These are phyloP conservation scores for Polysphondylium violaceum DNA, from an alignment of 78 protist genomes.

Conservation along the genomic window DNA sequence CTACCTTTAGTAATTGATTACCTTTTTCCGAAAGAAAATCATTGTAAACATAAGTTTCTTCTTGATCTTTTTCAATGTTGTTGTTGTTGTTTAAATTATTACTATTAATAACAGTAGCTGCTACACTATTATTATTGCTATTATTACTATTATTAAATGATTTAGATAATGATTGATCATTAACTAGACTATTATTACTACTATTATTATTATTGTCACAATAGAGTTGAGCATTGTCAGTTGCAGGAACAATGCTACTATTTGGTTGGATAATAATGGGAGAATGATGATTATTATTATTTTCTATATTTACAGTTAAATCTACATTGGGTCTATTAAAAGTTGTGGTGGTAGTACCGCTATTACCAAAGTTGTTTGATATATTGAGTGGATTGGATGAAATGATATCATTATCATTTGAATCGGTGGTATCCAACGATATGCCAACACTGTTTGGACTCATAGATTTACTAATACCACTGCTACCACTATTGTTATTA, in stretches of 20 bases:
- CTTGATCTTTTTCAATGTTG: not conserved
- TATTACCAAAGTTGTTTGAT: no score
- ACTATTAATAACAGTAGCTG: not conserved
- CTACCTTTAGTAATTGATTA: not conserved
- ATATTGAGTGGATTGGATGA: no score
- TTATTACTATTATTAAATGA: not conserved
- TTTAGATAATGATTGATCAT: no score
- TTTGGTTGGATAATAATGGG: not conserved
- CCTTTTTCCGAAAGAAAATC: not conserved
- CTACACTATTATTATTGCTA: not conserved
- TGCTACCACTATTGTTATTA: not conserved
- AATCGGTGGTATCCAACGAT: no score
- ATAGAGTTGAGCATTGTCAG: not conserved
- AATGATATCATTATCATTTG: no score
- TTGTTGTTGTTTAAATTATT: not conserved
- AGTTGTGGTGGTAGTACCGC: no score
- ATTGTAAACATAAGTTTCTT: not conserved
- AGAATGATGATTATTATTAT: constrained; percentile 9
- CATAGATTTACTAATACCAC: no score
- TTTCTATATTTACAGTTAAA: constrained; percentile 18
- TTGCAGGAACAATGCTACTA: not conserved
- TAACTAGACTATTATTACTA: not conserved
- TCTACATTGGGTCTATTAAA: no score
- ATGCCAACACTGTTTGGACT: no score
- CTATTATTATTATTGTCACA: not conserved